Evolutionary conservation across 148 eudicot species (phyloP), one percentile per base, ranked within the genome.

Genomic region (Nyssa sinensis): DNA sequence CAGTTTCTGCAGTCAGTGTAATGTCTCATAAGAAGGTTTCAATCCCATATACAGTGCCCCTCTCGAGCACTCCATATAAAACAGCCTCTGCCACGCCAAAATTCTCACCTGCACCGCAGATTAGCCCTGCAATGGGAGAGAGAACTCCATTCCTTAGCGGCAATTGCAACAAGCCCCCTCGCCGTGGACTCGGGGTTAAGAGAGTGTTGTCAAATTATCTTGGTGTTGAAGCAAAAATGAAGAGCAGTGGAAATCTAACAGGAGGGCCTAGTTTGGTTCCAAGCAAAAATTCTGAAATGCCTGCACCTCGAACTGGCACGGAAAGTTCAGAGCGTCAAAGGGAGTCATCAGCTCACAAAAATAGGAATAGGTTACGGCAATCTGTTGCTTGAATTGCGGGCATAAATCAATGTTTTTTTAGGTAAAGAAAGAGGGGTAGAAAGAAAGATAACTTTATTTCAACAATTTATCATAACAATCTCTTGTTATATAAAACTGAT

Each of bases 191-290:
- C 9, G 94, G 93, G 68, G 93, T 94, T 0, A 94, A 83, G 75
- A 82, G 91, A 67, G 98, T 80, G 17, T 81, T 94, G 55, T 84
- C 94, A 1, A 90, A 87, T 75, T 91, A 94, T 82, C 85, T 94
- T 27, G 90, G 81, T 9, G 92, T 88, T 25, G 97, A 93, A 37
- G 55, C 72, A 8, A 91, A 84, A 77, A 34, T 75, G 61, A 88
- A 81, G 81, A 82, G 27, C 68, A 39, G 75, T 25, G 78, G 62
- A 1, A 75, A 79, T 76, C 76, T 71, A 65, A 62, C 75, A 59
- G 87, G 84, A 60, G 82, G 78, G 25, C 24, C 68, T 4, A 79
- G 53, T 32, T 49, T 79, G 62, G 14, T 67, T 32, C 77, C 81
- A 9, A 84, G 75, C 63, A 78, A 74, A 9, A 75, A 62, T 59